These are phyloP conservation scores for Pythium folliculosum DNA, from an alignment of 352 stramenopile species.

Conservation along the genomic window DNA sequence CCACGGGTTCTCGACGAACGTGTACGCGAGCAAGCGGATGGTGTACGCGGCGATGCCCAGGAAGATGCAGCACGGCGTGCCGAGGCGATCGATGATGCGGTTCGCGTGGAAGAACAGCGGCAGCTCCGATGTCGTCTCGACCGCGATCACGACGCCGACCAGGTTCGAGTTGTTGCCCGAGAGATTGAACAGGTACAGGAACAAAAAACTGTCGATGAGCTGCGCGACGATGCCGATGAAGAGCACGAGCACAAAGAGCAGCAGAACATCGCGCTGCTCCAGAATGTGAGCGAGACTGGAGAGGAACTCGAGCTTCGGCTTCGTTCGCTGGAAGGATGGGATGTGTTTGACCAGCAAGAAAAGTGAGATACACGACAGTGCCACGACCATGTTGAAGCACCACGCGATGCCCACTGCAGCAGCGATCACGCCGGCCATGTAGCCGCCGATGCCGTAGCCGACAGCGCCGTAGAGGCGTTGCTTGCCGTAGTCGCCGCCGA, in stretches of 20 bases:
- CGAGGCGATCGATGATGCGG: conserved; percentile 60
- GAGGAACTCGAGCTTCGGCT: conserved; percentile 39
- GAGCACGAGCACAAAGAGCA: conserved; percentile 70
- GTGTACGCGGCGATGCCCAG: conserved; percentile 57
- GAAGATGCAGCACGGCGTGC: conserved; percentile 53
- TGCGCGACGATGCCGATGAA: conserved; percentile 59
- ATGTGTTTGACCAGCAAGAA: conserved; percentile 60
- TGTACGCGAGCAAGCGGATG: conserved; percentile 62
- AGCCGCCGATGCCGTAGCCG: conserved; percentile 66
- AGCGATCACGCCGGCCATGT: conserved; percentile 61
- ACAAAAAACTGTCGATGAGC: conserved; percentile 71
- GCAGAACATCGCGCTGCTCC: conserved; percentile 52
- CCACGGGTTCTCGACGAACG: conserved; percentile 63
- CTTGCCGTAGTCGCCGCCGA: conserved; percentile 76
- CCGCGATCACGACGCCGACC: conserved; percentile 66
- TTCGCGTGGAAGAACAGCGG: conserved; percentile 80
- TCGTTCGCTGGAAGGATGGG: conserved; percentile 38
- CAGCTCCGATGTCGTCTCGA: conserved; percentile 71
- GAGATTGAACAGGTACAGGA: conserved; percentile 75
- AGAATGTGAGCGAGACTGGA: conserved; percentile 43
- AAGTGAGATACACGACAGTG: conserved; percentile 52
- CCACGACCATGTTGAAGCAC: conserved; percentile 79
- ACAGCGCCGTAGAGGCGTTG: conserved; percentile 71
- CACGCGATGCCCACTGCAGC: conserved; percentile 63
- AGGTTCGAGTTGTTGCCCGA: conserved; percentile 59